Base-by-base conservation (phyloP, 345 rosid species). In the Mercurialis annua region DNA sequence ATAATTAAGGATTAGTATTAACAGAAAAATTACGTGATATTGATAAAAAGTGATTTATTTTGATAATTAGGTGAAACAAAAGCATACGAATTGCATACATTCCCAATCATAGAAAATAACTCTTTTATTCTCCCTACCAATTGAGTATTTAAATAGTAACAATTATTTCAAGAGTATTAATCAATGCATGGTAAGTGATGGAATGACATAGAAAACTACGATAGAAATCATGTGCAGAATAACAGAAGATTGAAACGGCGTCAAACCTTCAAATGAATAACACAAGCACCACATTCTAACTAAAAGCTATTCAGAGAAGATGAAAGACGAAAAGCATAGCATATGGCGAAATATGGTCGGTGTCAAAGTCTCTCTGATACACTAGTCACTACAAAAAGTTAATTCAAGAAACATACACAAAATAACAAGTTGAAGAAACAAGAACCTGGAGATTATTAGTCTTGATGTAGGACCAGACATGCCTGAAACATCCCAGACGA, bases 401-500 rank as follows among this genome's bases (percentile, higher is more conserved):
- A 10, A 9, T 47, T 36, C 34, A 60, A 34, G 12, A 26, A 31
- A 31, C 33, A 14, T 2, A 51, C 14, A 53, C 16, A 26, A 21
- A 17, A 33, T 9, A 27, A 6, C 4, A 3, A 62, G 2, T 10
- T 10, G 64, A 51, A 20, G 27, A 65, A 36, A 72, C 33, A 59
- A 17, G 38, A 21, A 90, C 96, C 92, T 91, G 95, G 66, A 94
- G 96, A 66, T 87, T 86, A 73, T 94, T 87, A 72, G 88, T 76
- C 80, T 87, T 93, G 80, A 93, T 87, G 73, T 93, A 86, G 10
- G 96, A 86, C 97, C 96, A 94, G 46, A 89, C 90, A 72, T 82
- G 80, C 86, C 81, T 83, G 87, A 94, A 87, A 78, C 95, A 91
- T 48, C 92, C 95, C 77, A 94, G 71, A 31, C 88, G 98, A 67